Base-by-base conservation (phyloP, 1,284 basidiomycete genomes). In the Pyrrhoderma noxium region DNA sequence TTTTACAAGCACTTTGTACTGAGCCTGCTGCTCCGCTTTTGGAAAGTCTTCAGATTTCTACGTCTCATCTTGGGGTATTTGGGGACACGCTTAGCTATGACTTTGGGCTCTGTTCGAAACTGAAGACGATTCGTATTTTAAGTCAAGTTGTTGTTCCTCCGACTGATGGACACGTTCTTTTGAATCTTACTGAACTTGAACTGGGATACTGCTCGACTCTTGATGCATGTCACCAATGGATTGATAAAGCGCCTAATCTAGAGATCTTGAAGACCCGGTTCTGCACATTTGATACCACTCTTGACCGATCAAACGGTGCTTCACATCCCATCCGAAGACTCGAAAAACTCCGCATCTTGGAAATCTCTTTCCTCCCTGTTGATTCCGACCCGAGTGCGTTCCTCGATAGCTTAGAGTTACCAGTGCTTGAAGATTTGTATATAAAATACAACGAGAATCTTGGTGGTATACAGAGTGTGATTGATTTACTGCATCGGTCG, bases 191-290 rank as follows among this genome's bases (percentile, higher is more conserved):
- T 11, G 42, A 44, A 21, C 49, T 51, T 19, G 27, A 43, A 19
- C 45, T 53, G 22, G 43, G 43, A 16, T 53, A 36, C n/a, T 53
- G 51, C 25, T 47, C 51, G 1, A 42, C 36, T 1, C 25, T 53
- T 21, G 19, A 21, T 14, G 51, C 40, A 4, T 53, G 51, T 23
- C 31, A 47, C 1, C 45, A 42, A 21, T 53, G 51, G 51, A 8
- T 53, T 14, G 51, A 53, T 19, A 43, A 31, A 16, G 39, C 45
- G n/a, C 51, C 51, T 4, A 47, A 47, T 13, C 45, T 53, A n/a
- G 51, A 53, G 38, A 43, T 34, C 11, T 23, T 53, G 25, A 53
- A 42, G 22, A 22, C 47, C 3, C 25, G 39, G 3, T 44, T 53
- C 39, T 53, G 47, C 11, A 31, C 25, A 4, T 34, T 45, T 8